A percentile compares a stretch with the other conserved stretches of the same genome.
phyloP scores from a whole-genome alignment of 1,139 yeast species.

The Hanseniaspora uvarum region DNA sequence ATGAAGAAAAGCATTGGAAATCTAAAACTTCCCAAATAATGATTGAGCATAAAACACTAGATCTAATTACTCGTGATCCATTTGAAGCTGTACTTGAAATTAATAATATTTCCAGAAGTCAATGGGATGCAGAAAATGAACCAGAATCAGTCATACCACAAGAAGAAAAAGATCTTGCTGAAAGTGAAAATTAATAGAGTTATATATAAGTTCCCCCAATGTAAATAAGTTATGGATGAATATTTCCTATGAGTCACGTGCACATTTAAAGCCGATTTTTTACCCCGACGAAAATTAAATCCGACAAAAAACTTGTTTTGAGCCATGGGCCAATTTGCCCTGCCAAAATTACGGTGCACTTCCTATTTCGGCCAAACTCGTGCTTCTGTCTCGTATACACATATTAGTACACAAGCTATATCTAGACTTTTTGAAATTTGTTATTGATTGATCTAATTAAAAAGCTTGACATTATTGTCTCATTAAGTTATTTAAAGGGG shows the following conservation, averaged over 20 bases:
- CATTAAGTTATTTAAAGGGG: no score
- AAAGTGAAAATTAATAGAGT: not conserved
- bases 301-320: no score
- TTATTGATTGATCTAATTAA: no score
- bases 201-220: not conserved
- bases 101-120: slow-evolving; percentile 20
- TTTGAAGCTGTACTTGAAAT: slow-evolving; percentile 26
- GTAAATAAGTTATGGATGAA: not conserved
- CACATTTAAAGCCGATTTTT: no score
- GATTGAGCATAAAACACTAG: slow-evolving; percentile 11
- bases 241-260: not conserved
- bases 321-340: no score
- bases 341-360: no score
- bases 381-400: not conserved
- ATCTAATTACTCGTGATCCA: slow-evolving; percentile 25
- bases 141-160: slow-evolving; percentile 3
- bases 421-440: not conserved
- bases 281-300: no score
- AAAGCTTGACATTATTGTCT: no score
- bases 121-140: slow-evolving; percentile 2
- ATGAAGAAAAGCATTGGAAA: slow-evolving; percentile 30
- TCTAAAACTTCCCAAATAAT: slow-evolving; percentile 21
- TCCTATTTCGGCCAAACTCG: no score
- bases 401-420: not conserved
- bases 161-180: not conserved